These are phyloP conservation scores for Dryas integrifolia DNA, from an alignment of 331 rosid genomes.

Conservation along the genomic window DNA sequence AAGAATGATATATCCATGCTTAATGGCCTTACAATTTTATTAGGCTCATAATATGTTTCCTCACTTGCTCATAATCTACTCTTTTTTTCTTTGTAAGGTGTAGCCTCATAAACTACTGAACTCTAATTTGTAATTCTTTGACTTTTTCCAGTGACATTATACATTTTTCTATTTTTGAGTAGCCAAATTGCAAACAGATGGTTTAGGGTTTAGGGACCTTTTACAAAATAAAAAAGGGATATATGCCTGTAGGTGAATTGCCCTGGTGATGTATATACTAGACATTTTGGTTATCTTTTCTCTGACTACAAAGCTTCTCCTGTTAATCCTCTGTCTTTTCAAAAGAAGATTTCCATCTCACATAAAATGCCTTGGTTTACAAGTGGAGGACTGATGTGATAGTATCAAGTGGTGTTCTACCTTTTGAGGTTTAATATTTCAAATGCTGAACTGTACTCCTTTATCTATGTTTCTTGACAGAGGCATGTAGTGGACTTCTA, in stretches of 20 bases:
- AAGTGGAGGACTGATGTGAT: slow-evolving; percentile 15
- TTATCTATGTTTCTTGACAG: slow-evolving; percentile 49
- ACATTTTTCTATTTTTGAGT: neutral
- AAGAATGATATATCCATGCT: neutral
- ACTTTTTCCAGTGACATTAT: neutral
- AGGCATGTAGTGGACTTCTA: slow-evolving; percentile 91
- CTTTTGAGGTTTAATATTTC: slow-evolving; percentile 15
- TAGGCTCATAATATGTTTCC: neutral
- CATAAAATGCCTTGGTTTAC: neutral
- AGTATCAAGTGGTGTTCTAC: slow-evolving; percentile 15
- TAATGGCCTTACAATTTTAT: neutral
- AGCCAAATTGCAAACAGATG: neutral
- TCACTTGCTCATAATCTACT: neutral
- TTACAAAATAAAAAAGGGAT: neutral
- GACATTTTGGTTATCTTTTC: neutral
- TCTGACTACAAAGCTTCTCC: neutral
- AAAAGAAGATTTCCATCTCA: neutral
- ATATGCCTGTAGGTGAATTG: neutral
- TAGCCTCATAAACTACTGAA: no score
- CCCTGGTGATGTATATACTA: neutral
- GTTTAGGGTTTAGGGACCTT: neutral
- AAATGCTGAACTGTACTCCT: slow-evolving; percentile 26
- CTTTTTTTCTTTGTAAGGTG: no score
- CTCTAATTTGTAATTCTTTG: no score
- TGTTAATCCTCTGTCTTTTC: neutral